Conservation (phyloP, 176 grass and related monocot genomes). For the Zoysia japonica region DNA sequence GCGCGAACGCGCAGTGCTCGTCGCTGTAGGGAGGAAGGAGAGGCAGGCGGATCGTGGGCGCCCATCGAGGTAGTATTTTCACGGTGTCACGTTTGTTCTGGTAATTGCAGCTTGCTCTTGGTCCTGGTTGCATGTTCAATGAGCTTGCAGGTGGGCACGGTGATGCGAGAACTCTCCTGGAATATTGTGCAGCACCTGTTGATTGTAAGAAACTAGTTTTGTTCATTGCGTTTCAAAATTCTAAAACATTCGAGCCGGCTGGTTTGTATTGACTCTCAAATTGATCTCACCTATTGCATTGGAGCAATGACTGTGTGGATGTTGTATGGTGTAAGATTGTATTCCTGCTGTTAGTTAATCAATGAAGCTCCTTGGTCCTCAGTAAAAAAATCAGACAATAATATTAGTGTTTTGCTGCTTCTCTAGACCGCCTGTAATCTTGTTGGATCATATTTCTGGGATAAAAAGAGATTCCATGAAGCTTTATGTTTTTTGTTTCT, state of each 20-base stretch:
- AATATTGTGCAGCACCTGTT: neutral
- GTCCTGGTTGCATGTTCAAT: neutral
- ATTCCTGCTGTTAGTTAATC: neutral
- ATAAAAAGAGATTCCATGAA: neutral
- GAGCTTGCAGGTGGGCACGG: slow-evolving; percentile 39
- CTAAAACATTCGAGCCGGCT: neutral
- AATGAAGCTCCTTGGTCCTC: neutral
- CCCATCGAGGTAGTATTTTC: slow-evolving; percentile 40
- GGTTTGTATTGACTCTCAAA: neutral
- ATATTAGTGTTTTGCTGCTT: neutral
- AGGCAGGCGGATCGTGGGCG: slow-evolving; percentile 28
- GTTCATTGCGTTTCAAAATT: neutral
- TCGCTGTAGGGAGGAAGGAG: slow-evolving; percentile 32
- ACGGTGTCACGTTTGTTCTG: neutral
- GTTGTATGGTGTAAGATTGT: neutral
- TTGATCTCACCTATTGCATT: neutral
- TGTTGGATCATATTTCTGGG: slow-evolving; percentile 3
- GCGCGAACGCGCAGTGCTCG: slow-evolving; percentile 40
- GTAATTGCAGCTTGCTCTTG: neutral
- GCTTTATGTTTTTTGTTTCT: neutral
- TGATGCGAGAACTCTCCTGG: slow-evolving; percentile 21
- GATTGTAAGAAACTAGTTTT: slow-evolving; percentile 12
- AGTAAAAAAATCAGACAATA: neutral
- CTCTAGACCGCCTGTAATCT: neutral
- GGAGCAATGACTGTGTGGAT: neutral